Conservation (phyloP, 371 early-diverging fungal genomes). For the Zancudomyces culisetae region DNA sequence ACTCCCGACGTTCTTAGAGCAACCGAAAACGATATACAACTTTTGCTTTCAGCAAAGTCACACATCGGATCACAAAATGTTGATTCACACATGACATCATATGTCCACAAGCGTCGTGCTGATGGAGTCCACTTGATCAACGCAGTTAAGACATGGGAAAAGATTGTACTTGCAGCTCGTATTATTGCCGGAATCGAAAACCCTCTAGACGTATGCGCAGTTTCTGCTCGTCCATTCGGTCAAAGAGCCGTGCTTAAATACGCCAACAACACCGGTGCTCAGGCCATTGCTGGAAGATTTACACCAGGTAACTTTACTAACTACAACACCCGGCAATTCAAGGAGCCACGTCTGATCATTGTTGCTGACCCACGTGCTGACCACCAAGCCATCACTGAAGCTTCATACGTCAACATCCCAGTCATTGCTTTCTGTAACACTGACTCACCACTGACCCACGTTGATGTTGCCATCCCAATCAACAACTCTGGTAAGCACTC, state of each 20-base stretch:
- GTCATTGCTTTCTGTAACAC: constrained; percentile 97
- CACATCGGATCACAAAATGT: constrained; percentile 84
- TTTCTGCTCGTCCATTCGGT: constrained; percentile 93
- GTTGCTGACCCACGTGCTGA: constrained; percentile 97
- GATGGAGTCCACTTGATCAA: constrained; percentile 96
- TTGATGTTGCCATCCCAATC: constrained; percentile 98
- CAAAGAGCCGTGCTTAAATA: constrained; percentile 98
- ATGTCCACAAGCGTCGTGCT: constrained; percentile 81
- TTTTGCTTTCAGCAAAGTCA: constrained; percentile 82
- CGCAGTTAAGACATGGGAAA: constrained; percentile 98
- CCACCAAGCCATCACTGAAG: constrained; percentile 96
- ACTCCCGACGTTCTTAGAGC: constrained; percentile 15
- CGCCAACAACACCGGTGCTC: constrained; percentile 90
- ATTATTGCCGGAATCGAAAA: constrained; percentile 91
- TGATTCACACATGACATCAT: constrained; percentile 72
- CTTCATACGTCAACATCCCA: constrained; percentile 98
- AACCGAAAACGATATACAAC: constrained; percentile 76
- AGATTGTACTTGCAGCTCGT: constrained; percentile 97
- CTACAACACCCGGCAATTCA: constrained; percentile 94
- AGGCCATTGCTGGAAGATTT: constrained; percentile 97
- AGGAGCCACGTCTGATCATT: constrained; percentile 95
- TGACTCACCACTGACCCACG: constrained; percentile 80
- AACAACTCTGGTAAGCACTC: constrained; percentile 98
- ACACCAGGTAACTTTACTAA: constrained; percentile 99
- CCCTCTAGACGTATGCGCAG: constrained; percentile 86